Evolutionary conservation across 2,329 filamentous ascomycete genomes (phyloP).

Genomic region (Botrytis cinerea): DNA sequence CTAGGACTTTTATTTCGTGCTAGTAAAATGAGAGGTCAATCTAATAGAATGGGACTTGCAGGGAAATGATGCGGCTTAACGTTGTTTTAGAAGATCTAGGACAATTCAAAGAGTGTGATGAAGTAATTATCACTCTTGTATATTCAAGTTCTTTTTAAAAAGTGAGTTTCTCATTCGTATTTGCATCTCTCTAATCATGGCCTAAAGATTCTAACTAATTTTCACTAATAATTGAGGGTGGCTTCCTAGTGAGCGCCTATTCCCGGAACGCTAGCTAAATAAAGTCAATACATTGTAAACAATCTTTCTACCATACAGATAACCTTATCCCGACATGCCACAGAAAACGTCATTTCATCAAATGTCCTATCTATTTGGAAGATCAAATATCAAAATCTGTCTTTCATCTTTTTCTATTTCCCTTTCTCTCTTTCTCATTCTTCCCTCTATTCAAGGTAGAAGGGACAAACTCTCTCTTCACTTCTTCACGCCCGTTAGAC

Average conservation of each 20-base stretch:
- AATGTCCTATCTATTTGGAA: fast-evolving
- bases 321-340: background rate
- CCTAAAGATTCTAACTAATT: background rate
- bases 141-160: background rate
- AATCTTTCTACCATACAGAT: background rate
- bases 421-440: background rate
- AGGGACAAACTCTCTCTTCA: too few species aligned
- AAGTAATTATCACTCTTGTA: background rate
- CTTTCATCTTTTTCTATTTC: background rate
- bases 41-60: background rate
- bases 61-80: background rate
- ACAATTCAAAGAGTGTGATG: background rate
- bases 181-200: background rate
- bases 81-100: background rate
- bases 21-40: background rate
- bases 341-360: background rate
- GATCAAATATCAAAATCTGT: background rate
- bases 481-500: too few species aligned
- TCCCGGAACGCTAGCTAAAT: background rate
- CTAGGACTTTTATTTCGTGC: background rate
- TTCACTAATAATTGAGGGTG: background rate
- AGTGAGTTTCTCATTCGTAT: background rate
- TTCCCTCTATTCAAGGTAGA: background rate
- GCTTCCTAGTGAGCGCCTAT: background rate
- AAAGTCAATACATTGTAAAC: background rate